These are phyloP conservation scores for Xylaria scruposa DNA, from an alignment of 495 filamentous ascomycete genomes.

Conservation along the genomic window DNA sequence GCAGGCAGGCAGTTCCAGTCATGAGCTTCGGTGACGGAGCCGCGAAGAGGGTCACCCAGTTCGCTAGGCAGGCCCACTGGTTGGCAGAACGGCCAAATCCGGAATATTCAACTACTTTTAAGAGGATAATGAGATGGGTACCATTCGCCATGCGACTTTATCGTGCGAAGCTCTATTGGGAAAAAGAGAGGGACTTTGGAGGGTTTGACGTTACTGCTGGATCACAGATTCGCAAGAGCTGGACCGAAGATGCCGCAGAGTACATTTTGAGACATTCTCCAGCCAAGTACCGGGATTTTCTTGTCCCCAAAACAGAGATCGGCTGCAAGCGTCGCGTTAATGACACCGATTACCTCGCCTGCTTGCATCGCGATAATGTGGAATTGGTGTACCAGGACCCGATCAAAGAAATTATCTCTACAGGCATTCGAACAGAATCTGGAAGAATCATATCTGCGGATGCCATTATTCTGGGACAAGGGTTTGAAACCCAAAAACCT, in stretches of 20 bases:
- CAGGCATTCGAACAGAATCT: neutral
- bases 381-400: neutral
- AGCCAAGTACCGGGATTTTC: neutral
- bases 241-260: neutral
- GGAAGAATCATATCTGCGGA: neutral
- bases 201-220: neutral
- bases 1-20: neutral
- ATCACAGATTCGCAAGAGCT: neutral
- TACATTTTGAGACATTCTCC: neutral
- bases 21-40: neutral
- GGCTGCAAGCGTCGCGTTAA: neutral
- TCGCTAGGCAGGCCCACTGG: neutral
- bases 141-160: neutral
- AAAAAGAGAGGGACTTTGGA: neutral
- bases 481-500: neutral
- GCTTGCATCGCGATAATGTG: neutral
- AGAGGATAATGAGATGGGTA: neutral
- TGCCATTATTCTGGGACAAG: neutral
- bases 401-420: neutral
- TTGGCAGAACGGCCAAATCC: neutral
- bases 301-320: neutral
- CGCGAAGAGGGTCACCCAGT: neutral
- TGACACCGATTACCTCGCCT: neutral
- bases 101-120: neutral
- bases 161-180: neutral